Evolutionary conservation across 768 basidiomycete genomes (phyloP).

Genomic region (Coprinellus aureogranulatus): DNA sequence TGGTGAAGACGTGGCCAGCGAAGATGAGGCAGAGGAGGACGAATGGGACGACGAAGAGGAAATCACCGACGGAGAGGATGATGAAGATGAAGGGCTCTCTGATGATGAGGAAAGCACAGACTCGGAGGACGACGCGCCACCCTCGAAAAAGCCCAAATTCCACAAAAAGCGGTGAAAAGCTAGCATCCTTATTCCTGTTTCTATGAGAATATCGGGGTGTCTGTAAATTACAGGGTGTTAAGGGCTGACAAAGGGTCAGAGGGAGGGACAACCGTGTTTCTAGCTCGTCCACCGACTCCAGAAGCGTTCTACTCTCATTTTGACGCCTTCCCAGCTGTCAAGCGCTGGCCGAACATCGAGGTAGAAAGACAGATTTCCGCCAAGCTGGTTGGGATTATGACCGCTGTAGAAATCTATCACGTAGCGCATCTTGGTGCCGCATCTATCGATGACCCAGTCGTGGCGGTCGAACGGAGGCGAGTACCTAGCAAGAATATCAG

Average conservation of each 20-base stretch:
- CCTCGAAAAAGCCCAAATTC: slow-evolving; percentile 55
- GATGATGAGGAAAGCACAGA: slow-evolving; percentile 49
- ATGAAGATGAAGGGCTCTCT: slow-evolving; percentile 34
- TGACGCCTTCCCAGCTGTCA: slow-evolving; percentile 91
- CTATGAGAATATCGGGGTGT: neutral
- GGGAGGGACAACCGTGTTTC: neutral
- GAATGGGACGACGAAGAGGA: slow-evolving; percentile 60
- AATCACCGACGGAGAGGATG: slow-evolving; percentile 55
- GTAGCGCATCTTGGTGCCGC: slow-evolving; percentile 85
- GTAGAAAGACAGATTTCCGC: slow-evolving; percentile 76
- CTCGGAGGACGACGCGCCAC: slow-evolving; percentile 36
- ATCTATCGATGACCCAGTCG: slow-evolving; percentile 95
- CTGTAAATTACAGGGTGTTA: neutral
- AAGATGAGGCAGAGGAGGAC: slow-evolving; percentile 34
- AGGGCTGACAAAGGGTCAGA: neutral
- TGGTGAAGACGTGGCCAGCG: slow-evolving; percentile 42
- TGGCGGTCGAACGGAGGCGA: slow-evolving; percentile 94
- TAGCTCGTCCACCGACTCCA: slow-evolving; percentile 36
- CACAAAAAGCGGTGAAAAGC: slow-evolving; percentile 44
- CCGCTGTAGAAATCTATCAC: slow-evolving; percentile 99
- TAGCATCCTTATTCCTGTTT: slow-evolving; percentile 9
- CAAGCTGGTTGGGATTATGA: slow-evolving; percentile 42
- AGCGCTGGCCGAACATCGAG: slow-evolving; percentile 93
- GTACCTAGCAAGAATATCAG: slow-evolving; percentile 55
- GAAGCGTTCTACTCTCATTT: slow-evolving; percentile 69